Conservation (phyloP, 2,329 filamentous ascomycete species). For the Fusarium sp. region DNA sequence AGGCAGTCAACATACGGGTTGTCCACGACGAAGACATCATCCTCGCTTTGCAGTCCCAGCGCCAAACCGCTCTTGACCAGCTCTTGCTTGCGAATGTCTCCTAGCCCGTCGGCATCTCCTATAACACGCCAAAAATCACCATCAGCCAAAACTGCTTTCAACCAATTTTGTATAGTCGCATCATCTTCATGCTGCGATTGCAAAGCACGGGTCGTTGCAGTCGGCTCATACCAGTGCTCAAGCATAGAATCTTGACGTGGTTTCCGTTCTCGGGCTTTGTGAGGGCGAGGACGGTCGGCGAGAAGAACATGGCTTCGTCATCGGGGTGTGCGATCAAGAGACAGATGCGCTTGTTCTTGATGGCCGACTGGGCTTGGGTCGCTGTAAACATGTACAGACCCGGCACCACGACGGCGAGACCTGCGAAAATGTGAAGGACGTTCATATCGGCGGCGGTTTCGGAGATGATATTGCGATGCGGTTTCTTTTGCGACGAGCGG, state of each 20-base stretch:
- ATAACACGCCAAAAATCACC: slow-evolving; percentile 19
- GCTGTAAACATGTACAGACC: slow-evolving; percentile 65
- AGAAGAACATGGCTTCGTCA: slow-evolving; percentile 99
- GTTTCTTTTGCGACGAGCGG: not conserved
- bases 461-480: not conserved
- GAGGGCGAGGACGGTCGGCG: slow-evolving; percentile 86
- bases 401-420: slow-evolving; percentile 55
- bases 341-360: slow-evolving; percentile 87
- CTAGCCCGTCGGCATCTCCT: slow-evolving; percentile 89
- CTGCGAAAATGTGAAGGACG: slow-evolving; percentile 41
- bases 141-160: slow-evolving; percentile 35
- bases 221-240: slow-evolving; percentile 76
- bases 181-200: slow-evolving; percentile 13
- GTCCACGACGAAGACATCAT: slow-evolving; percentile 89
- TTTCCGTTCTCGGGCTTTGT: slow-evolving; percentile 84
- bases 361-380: slow-evolving; percentile 57
- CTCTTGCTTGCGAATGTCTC: slow-evolving; percentile 84
- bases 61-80: slow-evolving; percentile 81
- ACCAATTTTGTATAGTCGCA: slow-evolving; percentile 24
- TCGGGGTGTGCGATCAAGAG: slow-evolving; percentile 97
- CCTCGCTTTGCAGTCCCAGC: slow-evolving; percentile 77
- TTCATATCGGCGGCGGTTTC: slow-evolving; percentile 35
- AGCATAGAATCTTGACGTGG: slow-evolving; percentile 91
- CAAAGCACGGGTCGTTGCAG: slow-evolving; percentile 14
- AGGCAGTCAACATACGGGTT: slow-evolving; percentile 65